Evolutionary conservation across 1,139 yeast species (phyloP).

Genomic region (Hanseniaspora sp.): DNA sequence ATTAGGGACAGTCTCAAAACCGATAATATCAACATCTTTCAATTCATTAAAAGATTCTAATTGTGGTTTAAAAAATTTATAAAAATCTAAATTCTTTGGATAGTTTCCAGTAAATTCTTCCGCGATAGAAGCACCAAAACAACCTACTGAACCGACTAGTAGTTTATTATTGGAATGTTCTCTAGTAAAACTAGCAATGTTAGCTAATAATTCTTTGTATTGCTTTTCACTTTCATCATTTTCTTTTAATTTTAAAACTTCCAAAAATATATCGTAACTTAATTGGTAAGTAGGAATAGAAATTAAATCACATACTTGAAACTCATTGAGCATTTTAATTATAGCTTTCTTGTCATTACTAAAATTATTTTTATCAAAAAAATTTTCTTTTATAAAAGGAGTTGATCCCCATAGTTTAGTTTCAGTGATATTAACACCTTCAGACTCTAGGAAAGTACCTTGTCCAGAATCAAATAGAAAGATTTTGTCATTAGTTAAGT

Average conservation of each 20-base stretch:
- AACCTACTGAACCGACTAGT: constrained; percentile 52
- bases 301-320: constrained; percentile 42
- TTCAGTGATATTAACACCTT: constrained; percentile 32
- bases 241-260: constrained; percentile 16
- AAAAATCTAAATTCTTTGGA: constrained; percentile 22
- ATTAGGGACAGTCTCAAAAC: constrained; percentile 28
- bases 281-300: constrained; percentile 58
- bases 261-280: constrained; percentile 22
- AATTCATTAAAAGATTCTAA: constrained; percentile 18
- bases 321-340: constrained; percentile 37
- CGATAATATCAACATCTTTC: constrained; percentile 24
- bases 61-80: constrained; percentile 25
- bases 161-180: constrained; percentile 15
- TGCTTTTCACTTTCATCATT: constrained; percentile 23
- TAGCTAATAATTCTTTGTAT: constrained; percentile 23
- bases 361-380: not conserved
- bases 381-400: constrained; percentile 28
- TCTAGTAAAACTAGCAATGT: constrained; percentile 24
- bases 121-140: constrained; percentile 59
- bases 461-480: constrained; percentile 37
- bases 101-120: constrained; percentile 57
- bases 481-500: constrained; percentile 16
- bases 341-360: constrained; percentile 32
- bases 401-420: constrained; percentile 31
- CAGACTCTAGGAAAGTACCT: constrained; percentile 35